These are phyloP conservation scores for Fallopia convolvulus DNA, from an alignment of 148 eudicot genomes.

Conservation along the genomic window DNA sequence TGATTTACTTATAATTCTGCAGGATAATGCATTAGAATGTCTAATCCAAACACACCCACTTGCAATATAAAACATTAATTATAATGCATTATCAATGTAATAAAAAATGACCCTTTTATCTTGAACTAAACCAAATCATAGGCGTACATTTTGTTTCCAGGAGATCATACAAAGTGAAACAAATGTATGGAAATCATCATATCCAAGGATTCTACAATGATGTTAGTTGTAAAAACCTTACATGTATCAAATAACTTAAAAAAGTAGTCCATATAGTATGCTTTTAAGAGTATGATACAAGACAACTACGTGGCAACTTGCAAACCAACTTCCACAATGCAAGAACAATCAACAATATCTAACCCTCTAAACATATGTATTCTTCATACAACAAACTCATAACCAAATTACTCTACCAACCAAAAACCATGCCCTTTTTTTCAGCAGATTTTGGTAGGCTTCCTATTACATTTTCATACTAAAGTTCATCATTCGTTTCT, in stretches of 20 bases:
- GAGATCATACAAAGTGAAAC: too few relatives aligned
- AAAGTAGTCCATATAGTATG: background rate
- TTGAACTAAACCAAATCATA: too few relatives aligned
- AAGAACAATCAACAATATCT: background rate
- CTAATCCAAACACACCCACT: too few relatives aligned
- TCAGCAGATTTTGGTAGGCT: background rate
- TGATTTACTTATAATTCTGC: too few relatives aligned
- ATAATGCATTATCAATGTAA: too few relatives aligned
- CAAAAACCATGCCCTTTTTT: background rate
- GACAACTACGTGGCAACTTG: background rate
- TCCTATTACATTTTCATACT: constrained; percentile 7
- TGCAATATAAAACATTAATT: too few relatives aligned
- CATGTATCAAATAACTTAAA: background rate
- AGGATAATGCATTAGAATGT: too few relatives aligned
- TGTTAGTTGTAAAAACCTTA: too few relatives aligned
- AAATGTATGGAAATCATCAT: too few relatives aligned
- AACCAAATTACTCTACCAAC: background rate
- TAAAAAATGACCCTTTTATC: background rate
- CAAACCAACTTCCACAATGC: background rate
- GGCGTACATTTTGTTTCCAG: too few relatives aligned
- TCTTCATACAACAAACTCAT: background rate
- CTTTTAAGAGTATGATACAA: background rate
- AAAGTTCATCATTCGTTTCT: background rate
- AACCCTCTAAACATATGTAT: background rate
- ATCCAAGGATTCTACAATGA: too few relatives aligned